These are phyloP conservation scores for Aphanomyces cochlioides DNA, from an alignment of 352 stramenopile genomes.

Conservation along the genomic window DNA sequence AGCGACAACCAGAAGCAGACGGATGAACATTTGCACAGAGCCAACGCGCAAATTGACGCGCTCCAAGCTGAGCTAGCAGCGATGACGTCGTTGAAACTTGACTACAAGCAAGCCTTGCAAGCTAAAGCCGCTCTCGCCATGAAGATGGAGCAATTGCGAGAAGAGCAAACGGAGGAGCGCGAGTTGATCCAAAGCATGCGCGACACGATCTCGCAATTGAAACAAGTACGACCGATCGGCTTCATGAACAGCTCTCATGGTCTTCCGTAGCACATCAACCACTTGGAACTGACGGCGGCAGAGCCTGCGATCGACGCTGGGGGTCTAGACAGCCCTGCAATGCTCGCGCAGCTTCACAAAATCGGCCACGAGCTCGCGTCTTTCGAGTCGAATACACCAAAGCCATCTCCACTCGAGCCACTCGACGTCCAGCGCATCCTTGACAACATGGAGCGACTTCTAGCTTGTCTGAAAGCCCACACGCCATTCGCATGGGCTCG, in stretches of 20 bases:
- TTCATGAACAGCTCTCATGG: too few relatives aligned
- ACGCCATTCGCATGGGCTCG: neutral
- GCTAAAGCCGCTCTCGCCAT: neutral
- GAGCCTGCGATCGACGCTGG: too few relatives aligned
- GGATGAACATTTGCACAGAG: neutral
- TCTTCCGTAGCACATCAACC: neutral
- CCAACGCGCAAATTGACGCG: too few relatives aligned
- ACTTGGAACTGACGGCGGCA: neutral
- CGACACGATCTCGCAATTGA: neutral
- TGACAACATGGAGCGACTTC: neutral
- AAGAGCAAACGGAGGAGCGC: conserved; percentile 13
- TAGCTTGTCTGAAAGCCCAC: neutral
- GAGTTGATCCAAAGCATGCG: conserved; percentile 17
- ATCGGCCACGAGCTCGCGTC: neutral
- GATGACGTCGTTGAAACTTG: neutral
- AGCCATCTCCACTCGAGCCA: neutral
- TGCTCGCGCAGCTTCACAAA: too few relatives aligned
- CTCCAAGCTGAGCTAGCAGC: neutral
- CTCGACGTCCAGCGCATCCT: neutral
- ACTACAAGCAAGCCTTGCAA: neutral
- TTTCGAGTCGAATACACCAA: neutral
- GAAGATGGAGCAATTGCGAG: neutral
- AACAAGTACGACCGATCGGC: neutral
- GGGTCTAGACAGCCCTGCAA: too few relatives aligned
- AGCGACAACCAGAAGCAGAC: neutral